Percentiles rank a stretch among this genome's conserved stretches.
Conservation (phyloP, 306 rosid species). For the Cyamopsis tetragonoloba region DNA sequence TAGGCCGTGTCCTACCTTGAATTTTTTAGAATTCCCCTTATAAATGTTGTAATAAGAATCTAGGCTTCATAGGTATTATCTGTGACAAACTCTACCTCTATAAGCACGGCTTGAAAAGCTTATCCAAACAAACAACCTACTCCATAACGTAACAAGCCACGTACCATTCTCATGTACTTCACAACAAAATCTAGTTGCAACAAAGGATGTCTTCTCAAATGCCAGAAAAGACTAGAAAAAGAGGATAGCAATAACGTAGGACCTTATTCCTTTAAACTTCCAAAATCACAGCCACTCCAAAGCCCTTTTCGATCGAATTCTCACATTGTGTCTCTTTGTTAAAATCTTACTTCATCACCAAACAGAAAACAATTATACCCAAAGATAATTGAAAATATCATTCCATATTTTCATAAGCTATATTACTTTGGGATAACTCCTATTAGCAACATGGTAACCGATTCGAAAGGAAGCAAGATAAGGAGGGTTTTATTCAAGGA, state of each 20-base stretch:
- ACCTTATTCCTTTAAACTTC: not conserved
- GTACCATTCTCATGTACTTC: not conserved
- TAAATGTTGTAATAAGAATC: too few species aligned
- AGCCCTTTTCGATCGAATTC: not conserved
- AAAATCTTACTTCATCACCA: not conserved
- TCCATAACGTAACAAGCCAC: not conserved
- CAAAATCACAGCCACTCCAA: not conserved
- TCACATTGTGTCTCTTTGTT: not conserved
- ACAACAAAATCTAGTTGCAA: not conserved
- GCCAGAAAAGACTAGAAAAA: not conserved
- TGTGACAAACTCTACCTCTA: too few species aligned
- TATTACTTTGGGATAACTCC: not conserved
- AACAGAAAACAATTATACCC: not conserved
- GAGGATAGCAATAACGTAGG: not conserved
- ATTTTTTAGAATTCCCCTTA: too few species aligned
- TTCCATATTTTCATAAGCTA: not conserved
- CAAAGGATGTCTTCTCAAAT: not conserved
- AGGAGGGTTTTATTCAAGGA: too few species aligned
- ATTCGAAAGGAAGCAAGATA: too few species aligned
- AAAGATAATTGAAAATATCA: not conserved
- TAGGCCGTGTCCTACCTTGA: too few species aligned
- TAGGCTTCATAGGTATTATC: too few species aligned
- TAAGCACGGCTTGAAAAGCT: too few species aligned
- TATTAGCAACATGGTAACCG: too few species aligned
- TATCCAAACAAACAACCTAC: too few species aligned